Evolutionary conservation across 768 basidiomycete species (phyloP).

Genomic region (Chalciporus sphaerocephalus): DNA sequence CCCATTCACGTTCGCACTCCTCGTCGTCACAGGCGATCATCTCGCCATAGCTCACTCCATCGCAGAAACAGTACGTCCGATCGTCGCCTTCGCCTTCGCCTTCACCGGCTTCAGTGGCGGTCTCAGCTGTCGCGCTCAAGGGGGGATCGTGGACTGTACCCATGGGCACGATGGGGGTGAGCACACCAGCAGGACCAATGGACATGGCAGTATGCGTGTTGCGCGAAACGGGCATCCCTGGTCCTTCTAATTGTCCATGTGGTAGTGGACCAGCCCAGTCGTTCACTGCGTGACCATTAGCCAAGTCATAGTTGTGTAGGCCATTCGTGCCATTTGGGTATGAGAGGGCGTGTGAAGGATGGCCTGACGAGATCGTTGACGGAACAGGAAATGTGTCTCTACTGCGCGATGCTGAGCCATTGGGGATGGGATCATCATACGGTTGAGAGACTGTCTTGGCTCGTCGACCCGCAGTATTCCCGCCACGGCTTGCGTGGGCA

Average conservation of each 20-base stretch:
- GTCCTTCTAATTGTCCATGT: conserved; percentile 63
- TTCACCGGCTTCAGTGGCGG: conserved; percentile 43
- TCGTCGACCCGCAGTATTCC: conserved; percentile 40
- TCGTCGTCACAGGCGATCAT: conserved; percentile 92
- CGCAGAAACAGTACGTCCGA: conserved; percentile 80
- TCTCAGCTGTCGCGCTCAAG: conserved; percentile 35
- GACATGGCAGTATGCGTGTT: conserved; percentile 27
- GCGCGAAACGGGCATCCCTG: conserved; percentile 70
- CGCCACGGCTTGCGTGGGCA: conserved; percentile 31
- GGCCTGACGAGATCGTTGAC: conserved; percentile 44
- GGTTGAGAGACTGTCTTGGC: conserved; percentile 34
- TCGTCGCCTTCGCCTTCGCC: conserved; percentile 56
- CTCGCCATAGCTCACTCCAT: conserved; percentile 81
- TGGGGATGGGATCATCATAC: conserved; percentile 40
- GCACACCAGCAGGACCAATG: conserved; percentile 21
- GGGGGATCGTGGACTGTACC: conserved; percentile 30
- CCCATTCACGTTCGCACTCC: conserved; percentile 86
- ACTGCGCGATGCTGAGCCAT: conserved; percentile 35
- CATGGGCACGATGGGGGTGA: conserved; percentile 23
- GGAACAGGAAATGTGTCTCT: conserved; percentile 47
- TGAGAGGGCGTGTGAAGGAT: conserved; percentile 52
- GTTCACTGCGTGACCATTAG: conserved; percentile 32
- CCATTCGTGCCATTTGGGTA: conserved; percentile 36
- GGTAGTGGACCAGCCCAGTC: conserved; percentile 51
- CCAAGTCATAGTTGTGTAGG: conserved; percentile 39